Evolutionary conservation across 2,329 filamentous ascomycete genomes (phyloP).

Genomic region (Colletotrichum sp.): DNA sequence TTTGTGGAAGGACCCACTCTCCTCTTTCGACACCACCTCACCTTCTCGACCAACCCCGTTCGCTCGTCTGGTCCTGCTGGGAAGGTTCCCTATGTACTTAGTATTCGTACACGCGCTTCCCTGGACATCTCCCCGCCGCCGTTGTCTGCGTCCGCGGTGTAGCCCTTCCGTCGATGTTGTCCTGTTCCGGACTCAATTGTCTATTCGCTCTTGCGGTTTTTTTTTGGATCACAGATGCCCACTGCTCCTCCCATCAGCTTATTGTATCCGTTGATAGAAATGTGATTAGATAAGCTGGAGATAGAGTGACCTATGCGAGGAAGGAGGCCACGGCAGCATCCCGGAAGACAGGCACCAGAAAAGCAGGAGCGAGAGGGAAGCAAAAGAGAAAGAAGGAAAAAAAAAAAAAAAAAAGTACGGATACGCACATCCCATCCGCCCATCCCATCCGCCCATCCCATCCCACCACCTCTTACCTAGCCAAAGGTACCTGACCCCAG

Average conservation of each 20-base stretch:
- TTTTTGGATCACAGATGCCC: not conserved
- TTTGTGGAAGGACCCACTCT: constrained; percentile 5
- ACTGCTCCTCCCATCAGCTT: not conserved
- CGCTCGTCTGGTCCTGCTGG: not conserved
- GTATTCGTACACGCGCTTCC: not conserved
- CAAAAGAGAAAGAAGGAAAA: not conserved
- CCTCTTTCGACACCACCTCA: constrained; percentile 9
- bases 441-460: not conserved
- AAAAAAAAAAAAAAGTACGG: not conserved
- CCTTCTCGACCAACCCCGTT: not conserved
- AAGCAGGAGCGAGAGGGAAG: not conserved
- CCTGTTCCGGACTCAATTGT: not conserved
- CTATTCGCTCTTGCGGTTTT: not conserved
- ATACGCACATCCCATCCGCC: not conserved
- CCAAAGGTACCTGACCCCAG: not conserved
- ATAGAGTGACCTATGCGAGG: not conserved
- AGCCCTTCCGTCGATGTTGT: not conserved
- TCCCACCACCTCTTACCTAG: not conserved
- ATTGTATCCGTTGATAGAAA: not conserved
- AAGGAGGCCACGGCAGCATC: not conserved
- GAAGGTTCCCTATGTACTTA: not conserved
- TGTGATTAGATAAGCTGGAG: not conserved
- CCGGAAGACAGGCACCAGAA: not conserved
- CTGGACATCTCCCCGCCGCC: not conserved
- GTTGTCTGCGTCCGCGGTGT: not conserved